Evolutionary conservation across 345 rosid genomes (phyloP), one percentile per base, ranked within the genome.

Genomic region (Aethionema arabicum): DNA sequence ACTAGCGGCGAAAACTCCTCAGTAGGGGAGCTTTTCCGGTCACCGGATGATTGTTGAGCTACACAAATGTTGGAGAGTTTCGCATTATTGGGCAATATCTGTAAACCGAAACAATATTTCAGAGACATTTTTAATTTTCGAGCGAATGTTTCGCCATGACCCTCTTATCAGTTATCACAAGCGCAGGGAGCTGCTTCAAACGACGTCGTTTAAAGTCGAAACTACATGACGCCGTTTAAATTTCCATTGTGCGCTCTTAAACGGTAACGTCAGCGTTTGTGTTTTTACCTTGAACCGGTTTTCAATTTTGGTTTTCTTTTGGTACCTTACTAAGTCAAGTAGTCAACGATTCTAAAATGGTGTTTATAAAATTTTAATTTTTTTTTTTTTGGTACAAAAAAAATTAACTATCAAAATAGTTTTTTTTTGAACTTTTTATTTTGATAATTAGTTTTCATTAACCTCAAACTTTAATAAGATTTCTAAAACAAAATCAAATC

Each of bases 1-100:
- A 85, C 96, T 4, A 87, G 66, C 2, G 87, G 91, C 3, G 78
- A 71, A 35, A 87, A 90, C 46, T 87, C 90, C 29, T 80, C 82
- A 0, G 86, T 82, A 0, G 95, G 86, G 31, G 82, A 50, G 5
- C 59, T 70, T 66, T 88, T 75, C 50, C 69, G 74, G 14, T 80
- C 82, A 7, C 68, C 73, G 47, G 82, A 69, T 1, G 82, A 65
- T 58, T 68, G 83, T 10, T 77, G 52, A 48, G 57, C 69, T 78
- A 43, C 57, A 63, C 52, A 67, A 56, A 77, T 10, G 27, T 50
- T 75, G 12, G 30, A 32, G 36, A 16, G 40, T n/a, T 59, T 47
- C 1, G 58, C 53, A 43, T 14, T 9, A 61, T 31, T 37, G 33
- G 46, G 54, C 31, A 67, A 40, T 35, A 67, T 35, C 27, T 58